Base-by-base conservation (phyloP, 2,329 filamentous ascomycete species). In the Colletotrichum destructivum region DNA sequence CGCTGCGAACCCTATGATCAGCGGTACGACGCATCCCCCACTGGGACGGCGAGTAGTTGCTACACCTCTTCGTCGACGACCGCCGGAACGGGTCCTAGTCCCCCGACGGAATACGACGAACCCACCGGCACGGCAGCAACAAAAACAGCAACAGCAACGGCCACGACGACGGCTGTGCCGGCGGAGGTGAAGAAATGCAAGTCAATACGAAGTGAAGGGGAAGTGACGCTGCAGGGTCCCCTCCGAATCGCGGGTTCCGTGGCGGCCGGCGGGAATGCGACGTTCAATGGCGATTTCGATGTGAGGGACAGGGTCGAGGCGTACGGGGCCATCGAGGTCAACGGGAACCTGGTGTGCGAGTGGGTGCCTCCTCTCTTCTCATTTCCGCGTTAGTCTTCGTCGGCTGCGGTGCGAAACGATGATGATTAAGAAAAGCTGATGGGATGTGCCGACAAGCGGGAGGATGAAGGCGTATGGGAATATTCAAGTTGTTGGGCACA, bases 221-320 rank as follows among this genome's bases (percentile, higher is more conserved):
- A 82, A 46, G 74, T 87, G 65, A 75, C 79, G 31, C 79, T 87
- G 7, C 75, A 78, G 4, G 85, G 85, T 1, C 85, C 85, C 11
- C 78, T 87, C 72, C 84, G 88, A 69, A 82, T 88, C 23, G 79
- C 81, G 31, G 84, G 84, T 13, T 85, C 83, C 3, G 83, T 88
- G 75, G 82, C 82, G 73, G 84, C 82, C 7, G 84, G 83, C 62
- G 82, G 84, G 8, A 82, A 81, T 38, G 82, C 88, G 62, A 81
- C 77, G 16, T 81, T 88, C 35, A 76, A 81, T 4, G 86, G 84
- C 3, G 83, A 86, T 64, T 81, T 87, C 54, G 77, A 79, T 21
- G 79, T 87, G n/a, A 77, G 78, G 5, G 84, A 85, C 40, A 81
- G 81, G 63, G 79, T 87, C 40, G 84, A 87, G 71, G 85, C 84